Evolutionary conservation across 1,284 basidiomycete species (phyloP), one percentile per base, ranked within the genome.

Genomic region (Puccinia horiana): DNA sequence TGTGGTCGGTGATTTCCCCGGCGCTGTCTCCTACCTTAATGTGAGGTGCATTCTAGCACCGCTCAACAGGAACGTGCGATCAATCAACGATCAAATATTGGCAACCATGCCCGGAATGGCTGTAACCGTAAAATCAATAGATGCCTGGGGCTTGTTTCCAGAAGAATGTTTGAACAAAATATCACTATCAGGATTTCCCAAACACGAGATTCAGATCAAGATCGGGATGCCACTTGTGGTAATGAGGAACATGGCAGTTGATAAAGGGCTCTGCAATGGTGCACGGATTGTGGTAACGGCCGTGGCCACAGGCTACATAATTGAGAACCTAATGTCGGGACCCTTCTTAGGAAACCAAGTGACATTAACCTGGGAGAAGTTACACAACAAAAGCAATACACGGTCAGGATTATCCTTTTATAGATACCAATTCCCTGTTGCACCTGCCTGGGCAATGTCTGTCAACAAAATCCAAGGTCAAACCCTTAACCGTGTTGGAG

Each of bases 241-340:
- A 1, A 26, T 52, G 1, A 2, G 42, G 12, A 78, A 78, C 23
- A 1, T 78, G 12, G 18, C 49, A 20, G 12, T 18, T 9, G 12
- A 18, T 5, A 40, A 76, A 26, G 74, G 74, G 2, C 52, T 76
- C 20, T 65, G 58, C 37, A 78, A 78, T 29, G 61, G 76, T 16
- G 44, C 76, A 1, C 37, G 76, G 1, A n/a, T 78, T 6, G 8
- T 78, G 12, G 42, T 78, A 8, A 47, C 20, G 12, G 26, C 49
- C 9, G 16, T 47, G 8, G 44, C 9, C 9, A 47, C 8, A 47
- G 44, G 44, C 44, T 16, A 47, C 16, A 47, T n/a, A n/a, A n/a
- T n/a, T n/a, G n/a, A n/a, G n/a, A n/a, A n/a, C n/a, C n/a, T n/a
- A n/a, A n/a, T n/a, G n/a, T n/a, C n/a, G n/a, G n/a, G n/a, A n/a